Base-by-base conservation (phyloP, 2,329 filamentous ascomycete genomes). In the Pyricularia grisea region DNA sequence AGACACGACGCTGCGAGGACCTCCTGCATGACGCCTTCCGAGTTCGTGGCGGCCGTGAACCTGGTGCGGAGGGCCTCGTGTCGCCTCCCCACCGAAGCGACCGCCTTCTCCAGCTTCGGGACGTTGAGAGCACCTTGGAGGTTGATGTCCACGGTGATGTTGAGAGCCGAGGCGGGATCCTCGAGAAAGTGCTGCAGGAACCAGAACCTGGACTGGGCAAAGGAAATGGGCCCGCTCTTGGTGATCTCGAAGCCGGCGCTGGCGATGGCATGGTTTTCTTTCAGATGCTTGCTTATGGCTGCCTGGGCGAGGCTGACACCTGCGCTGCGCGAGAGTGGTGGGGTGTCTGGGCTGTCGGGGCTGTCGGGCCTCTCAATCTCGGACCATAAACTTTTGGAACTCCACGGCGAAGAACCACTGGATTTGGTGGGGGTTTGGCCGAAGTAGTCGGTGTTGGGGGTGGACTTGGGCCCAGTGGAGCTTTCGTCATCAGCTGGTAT, bases 101-200 rank as follows among this genome's bases (percentile, higher is more conserved):
- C 69, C 1, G 82, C 81, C n/a, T 70, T 70, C 2, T 73, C 72
- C 11, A 83, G 72, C 3, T 74, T 70, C 3, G 71, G 68, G 3
- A 78, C 58, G 3, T 71, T 67, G 0, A 84, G 30, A 0, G 68
- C 60, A 0, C 81, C 81, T 0, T 36, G 71, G 1, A 84, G 50
- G 10, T 74, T 70, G 64, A 75, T 73, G 0, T 69, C 72, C 2
- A 74, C 70, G 0, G 79, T 76, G 33, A 81, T 75, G 70, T 84
- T 84, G 68, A 58, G 50, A 23, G 78, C 79, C 1, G 78, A 76
- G 0, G 76, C 79, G 25, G 73, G 73, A 67, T 84, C 76, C 5
- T 79, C 71, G 10, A 81, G 27, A 6, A 73, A 75, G n/a, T 72
- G 71, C 9, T 70, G 70, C 2, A 79, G 70, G 68, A 80, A 79